Conservation (phyloP, 257 asterid genomes). For the Salvia splendens region DNA sequence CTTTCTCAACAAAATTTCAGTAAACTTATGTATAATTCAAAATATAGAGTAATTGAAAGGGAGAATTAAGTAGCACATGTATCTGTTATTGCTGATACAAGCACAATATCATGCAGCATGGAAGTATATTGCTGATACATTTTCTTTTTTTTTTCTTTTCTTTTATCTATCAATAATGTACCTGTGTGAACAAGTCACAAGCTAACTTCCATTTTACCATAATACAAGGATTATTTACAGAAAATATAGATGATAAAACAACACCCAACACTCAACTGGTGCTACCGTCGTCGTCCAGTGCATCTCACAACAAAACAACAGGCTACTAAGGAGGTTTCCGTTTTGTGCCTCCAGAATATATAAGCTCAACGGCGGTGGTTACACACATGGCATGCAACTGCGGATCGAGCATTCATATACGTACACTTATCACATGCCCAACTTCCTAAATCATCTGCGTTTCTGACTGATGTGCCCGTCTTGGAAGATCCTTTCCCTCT, state of each 20-base stretch:
- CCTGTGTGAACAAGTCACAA: constrained; percentile 27
- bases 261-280: constrained; percentile 17
- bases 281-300: constrained; percentile 3
- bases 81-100: constrained; percentile 13
- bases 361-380: constrained; percentile 46
- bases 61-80: background rate
- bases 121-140: constrained; percentile 2
- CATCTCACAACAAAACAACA: background rate
- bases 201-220: constrained; percentile 26
- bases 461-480: constrained; percentile 47
- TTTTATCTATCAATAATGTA: background rate
- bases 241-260: constrained; percentile 24
- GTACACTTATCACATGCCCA: constrained; percentile 78
- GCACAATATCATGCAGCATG: background rate
- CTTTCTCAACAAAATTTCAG: too few relatives aligned
- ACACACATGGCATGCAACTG: constrained; percentile 55
- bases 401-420: constrained; percentile 43
- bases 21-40: too few relatives aligned
- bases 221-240: constrained; percentile 42
- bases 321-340: background rate
- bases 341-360: background rate
- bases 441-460: constrained; percentile 50
- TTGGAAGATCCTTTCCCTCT: constrained; percentile 59
- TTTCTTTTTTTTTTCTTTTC: background rate
- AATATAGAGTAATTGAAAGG: background rate